Percentiles rank a stretch among this genome's conserved stretches.
These are phyloP conservation scores for Mesotaenium endlicherianum DNA, from an alignment of 139 green algal genomes.

Conservation along the genomic window DNA sequence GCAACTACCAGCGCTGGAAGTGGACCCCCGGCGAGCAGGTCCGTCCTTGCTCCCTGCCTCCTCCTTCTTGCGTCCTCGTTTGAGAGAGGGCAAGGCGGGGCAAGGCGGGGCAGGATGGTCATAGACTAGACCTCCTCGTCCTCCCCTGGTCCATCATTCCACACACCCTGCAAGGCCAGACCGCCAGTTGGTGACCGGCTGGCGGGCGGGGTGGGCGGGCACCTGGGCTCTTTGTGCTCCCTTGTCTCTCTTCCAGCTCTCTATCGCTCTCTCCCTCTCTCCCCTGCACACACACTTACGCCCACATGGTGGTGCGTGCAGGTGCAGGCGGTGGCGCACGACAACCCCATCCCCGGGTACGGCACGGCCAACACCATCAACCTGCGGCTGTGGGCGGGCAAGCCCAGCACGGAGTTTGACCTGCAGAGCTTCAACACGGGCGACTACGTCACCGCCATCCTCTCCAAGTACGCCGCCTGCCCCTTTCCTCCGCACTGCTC, in stretches of 20 bases:
- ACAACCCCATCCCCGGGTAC: constrained; percentile 96
- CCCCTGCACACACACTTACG: not conserved
- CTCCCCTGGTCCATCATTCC: too few species aligned
- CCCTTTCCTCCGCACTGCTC: too few species aligned
- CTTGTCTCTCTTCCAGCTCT: not conserved
- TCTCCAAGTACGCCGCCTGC: too few species aligned
- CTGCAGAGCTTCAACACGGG: constrained; percentile 82
- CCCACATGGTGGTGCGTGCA: not conserved
- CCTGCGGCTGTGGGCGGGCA: constrained; percentile 92
- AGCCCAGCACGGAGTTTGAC: constrained; percentile 90
- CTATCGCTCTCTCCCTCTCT: not conserved
- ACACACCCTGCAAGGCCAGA: too few species aligned
- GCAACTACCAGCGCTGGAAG: constrained; percentile 43
- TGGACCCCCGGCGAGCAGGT: constrained; percentile 74
- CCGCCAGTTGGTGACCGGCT: too few species aligned
- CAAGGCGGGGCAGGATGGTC: too few species aligned
- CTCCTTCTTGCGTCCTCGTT: too few species aligned
- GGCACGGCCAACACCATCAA: constrained; percentile 86
- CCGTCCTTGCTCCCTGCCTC: too few species aligned
- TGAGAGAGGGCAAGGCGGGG: too few species aligned
- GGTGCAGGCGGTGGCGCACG: constrained; percentile 64
- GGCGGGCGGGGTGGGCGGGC: too few species aligned
- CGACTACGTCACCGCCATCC: constrained; percentile 82
- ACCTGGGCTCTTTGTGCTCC: too few species aligned
- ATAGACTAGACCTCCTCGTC: too few species aligned